These are phyloP conservation scores for Phytopythium delawarense DNA, from an alignment of 352 stramenopile species.

Conservation along the genomic window DNA sequence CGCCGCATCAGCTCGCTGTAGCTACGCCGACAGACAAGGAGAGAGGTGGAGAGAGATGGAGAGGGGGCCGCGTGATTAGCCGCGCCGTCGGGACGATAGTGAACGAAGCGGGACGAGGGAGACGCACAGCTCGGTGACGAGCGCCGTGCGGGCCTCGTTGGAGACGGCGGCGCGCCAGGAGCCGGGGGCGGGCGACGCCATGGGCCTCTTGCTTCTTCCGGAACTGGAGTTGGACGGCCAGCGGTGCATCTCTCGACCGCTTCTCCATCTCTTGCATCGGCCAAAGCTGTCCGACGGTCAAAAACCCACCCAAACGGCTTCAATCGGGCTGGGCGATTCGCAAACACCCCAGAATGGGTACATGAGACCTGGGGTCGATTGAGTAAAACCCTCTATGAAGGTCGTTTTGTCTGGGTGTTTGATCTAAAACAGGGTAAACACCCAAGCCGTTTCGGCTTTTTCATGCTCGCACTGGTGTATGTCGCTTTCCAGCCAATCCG, in stretches of 20 bases:
- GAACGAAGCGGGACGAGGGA: neutral
- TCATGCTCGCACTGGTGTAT: neutral
- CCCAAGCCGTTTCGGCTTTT: neutral
- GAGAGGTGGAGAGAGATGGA: neutral
- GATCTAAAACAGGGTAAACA: neutral
- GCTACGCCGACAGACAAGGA: neutral
- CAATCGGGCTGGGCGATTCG: neutral
- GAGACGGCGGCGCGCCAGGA: conserved; percentile 2
- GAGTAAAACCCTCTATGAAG: neutral
- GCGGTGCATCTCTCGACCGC: neutral
- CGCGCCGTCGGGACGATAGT: no score
- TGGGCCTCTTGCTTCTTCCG: neutral
- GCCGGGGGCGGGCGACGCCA: neutral
- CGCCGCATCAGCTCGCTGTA: neutral
- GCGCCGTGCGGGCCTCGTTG: conserved; percentile 4
- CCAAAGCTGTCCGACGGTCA: neutral
- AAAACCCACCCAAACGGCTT: neutral
- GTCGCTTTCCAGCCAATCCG: neutral
- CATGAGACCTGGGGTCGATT: neutral
- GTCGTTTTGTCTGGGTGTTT: neutral
- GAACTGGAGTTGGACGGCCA: neutral
- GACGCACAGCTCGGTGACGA: conserved; percentile 7
- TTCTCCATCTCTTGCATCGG: neutral
- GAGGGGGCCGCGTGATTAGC: neutral
- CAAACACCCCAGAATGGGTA: neutral